Base-by-base conservation (phyloP, 2,329 filamentous ascomycete genomes). In the Penicillium occitanis region DNA sequence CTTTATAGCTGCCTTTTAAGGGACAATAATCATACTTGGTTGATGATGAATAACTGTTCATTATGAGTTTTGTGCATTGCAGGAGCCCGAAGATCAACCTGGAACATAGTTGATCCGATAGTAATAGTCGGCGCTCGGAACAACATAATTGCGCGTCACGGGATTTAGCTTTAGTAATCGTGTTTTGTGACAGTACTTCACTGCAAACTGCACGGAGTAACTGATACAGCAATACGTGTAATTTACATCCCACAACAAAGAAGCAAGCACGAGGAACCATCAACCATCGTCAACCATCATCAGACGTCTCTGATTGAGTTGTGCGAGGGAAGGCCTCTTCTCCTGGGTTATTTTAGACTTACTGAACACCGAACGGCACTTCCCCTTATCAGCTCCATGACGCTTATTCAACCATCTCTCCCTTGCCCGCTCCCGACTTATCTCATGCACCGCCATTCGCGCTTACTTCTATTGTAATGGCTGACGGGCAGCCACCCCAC, bases 141-240 rank as follows among this genome's bases (percentile, higher is more conserved):
- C 19, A 61, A 50, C n/a, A 37, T 51, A 51, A 62, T 30, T 62
- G 44, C 60, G 44, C 2, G 46, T 62, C 60, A 40, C 46, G 46
- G 60, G 19, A n/a, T 7, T 8, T 3, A 5, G 30, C 6, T 5
- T 14, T 3, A 8, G 33, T 48, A 50, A 33, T 61, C 42, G 10
- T 44, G 59, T 61, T 51, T 62, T 37, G 2, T n/a, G 5, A 50
- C 44, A 3, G 60, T 62, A 61, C 51, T n/a, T 3, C 4, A 22
- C 14, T 11, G 8, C 2, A 7, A 3, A 7, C 22, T 7, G 6
- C 13, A 30, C 48, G 2, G 51, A 3, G 17, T 0, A 37, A 7
- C 4, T 55, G 28, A n/a, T 55, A 55, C 30, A n/a, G 8, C 25
- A 33, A 19, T 55, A 55, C 51, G n/a, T 28, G 48, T 51, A 30